Evolutionary conservation across 768 basidiomycete genomes (phyloP).

Genomic region (Leucosporidium creatinivorum): DNA sequence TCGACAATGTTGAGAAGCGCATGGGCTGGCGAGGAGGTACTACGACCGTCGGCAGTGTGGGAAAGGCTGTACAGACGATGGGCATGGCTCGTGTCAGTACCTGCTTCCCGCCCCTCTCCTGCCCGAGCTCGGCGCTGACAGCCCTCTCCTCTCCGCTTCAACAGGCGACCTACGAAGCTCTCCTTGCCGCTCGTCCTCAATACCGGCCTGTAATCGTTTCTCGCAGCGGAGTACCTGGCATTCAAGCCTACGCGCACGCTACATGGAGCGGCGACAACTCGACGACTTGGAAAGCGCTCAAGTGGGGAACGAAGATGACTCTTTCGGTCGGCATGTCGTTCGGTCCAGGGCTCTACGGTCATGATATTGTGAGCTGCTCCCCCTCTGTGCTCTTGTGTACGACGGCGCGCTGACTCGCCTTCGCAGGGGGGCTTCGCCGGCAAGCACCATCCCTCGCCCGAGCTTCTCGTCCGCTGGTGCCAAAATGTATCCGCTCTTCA

Average conservation of each 20-base stretch:
- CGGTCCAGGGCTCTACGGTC: neutral
- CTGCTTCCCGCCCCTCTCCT: neutral
- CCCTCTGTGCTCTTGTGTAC: neutral
- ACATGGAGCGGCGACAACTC: constrained; percentile 7
- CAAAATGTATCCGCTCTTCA: neutral
- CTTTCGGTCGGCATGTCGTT: neutral
- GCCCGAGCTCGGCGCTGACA: neutral
- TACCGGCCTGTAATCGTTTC: constrained; percentile 2
- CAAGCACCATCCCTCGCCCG: constrained; percentile 1
- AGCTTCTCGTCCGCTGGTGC: constrained; percentile 5
- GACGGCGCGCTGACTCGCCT: neutral
- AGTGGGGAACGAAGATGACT: constrained; percentile 1
- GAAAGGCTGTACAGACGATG: neutral
- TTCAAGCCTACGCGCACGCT: constrained; percentile 7
- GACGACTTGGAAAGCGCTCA: constrained; percentile 8
- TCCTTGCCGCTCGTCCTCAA: neutral
- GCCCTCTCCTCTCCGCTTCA: neutral
- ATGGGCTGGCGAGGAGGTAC: neutral
- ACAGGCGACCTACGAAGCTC: constrained; percentile 6
- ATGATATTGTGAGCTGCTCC: neutral
- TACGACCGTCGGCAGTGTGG: neutral
- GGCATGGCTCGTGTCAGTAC: constrained; percentile 1
- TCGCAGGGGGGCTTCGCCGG: constrained; percentile 4
- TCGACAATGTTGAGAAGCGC: neutral
- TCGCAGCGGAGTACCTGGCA: neutral